Base-by-base conservation (phyloP, 345 rosid species). In the Populus alba region DNA sequence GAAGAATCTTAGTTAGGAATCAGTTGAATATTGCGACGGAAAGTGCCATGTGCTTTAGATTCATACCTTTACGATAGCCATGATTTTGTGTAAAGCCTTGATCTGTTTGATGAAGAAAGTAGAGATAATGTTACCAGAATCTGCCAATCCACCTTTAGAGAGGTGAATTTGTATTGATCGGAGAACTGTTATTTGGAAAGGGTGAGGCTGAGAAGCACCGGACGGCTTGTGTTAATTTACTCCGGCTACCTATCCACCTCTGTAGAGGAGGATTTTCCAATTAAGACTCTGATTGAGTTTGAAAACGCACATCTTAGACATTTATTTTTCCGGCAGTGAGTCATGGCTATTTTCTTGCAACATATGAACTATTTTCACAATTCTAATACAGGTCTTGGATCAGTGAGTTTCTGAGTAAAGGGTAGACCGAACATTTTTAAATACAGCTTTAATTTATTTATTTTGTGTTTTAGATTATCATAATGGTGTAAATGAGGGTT, bases 401-500 rank as follows among this genome's bases (percentile, higher is more conserved):
- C 33, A 12, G 33, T 45, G 33, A 55, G 49, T 75, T 20, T 67
- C 65, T 61, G 1, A 13, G 49, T 59, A 25, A 16, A 38, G 65
- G 83, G 51, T 22, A 70, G 66, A 38, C 66, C 66, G 49, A 70
- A 11, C 45, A 57, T 41, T 71, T 75, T 38, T 29, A 72, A 43
- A 75, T 9, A 53, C 47, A 63, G 75, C 66, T 49, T 17, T 72
- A 63, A 80, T 78, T 53, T 66, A 39, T 74, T 59, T 45, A 45
- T 77, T 53, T 51, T 66, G 22, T 31, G 77, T 72, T 71, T 61
- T 84, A 85, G 90, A 85, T 77, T 73, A 79, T 80, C 68, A 59
- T 68, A 79, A 80, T 78, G 80, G 84, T 83, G 77, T 77, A 77
- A 82, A 80, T 74, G 81, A 57, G 74, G 79, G 29, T 68, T 79